Evolutionary conservation across 2,329 filamentous ascomycete genomes (phyloP), one percentile per base, ranked within the genome.

Genomic region (Paracoccidioides brasiliensis): DNA sequence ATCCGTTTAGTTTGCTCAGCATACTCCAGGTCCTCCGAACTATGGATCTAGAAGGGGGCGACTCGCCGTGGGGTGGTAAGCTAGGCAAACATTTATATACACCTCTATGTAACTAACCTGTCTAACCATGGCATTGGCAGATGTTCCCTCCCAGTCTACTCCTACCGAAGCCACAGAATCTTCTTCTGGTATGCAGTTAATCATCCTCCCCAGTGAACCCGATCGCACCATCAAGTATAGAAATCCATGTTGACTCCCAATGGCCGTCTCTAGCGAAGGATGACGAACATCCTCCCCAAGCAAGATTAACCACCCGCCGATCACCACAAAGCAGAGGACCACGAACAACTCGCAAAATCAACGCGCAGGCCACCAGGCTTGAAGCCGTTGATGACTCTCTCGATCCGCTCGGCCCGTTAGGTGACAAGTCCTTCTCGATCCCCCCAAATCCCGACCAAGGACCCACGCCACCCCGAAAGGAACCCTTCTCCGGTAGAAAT

Each of bases 351-450:
- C 76, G 79, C 58, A 80, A 80, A 66, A 76, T 82, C 64, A 80
- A 74, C 64, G 77, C 76, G 40, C 80, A 83, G 64, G 76, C 80
- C 37, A 84, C 80, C 45, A 79, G 78, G 55, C 72, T 84, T 58
- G 80, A 84, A 69, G 79, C 79, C 53, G 79, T 83, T 57, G 81
- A 83, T 61, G 77, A 81, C 64, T 76, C 80, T 46, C 71, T 81
- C 57, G 82, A 82, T 54, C 82, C 82, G 35, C 72, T 85, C 48
- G 82, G 82, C 46, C 81, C 81, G 51, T 69, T 83, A 14, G 79
- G 80, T 38, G 78, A 78, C 57, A 70, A 64, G 32, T 64, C 69
- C 9, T 63, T 67, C 45, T 65, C 70, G 48, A 64, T 62, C 49
- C 38, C 38, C 32, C 69, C 73, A 54, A 66, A 70, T 32, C 62